Base-by-base conservation (phyloP, 495 filamentous ascomycete genomes). In the Staphylotrichum longicolle region DNA sequence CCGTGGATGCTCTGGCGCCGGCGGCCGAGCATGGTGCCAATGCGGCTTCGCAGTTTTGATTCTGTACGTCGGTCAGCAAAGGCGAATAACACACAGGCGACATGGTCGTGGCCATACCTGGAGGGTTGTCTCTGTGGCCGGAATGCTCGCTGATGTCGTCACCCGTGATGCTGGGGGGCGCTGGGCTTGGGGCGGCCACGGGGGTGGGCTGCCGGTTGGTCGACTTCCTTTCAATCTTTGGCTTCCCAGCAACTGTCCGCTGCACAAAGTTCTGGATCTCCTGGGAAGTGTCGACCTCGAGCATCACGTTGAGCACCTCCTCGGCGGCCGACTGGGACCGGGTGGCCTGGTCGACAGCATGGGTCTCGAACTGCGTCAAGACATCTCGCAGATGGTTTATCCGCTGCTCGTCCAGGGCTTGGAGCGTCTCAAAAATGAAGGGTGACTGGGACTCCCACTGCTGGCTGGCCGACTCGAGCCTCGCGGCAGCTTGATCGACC, bases 371-470 rank as follows among this genome's bases (percentile, higher is more conserved):
- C 66, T 96, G 94, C 2, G 94, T 98, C 45, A 99, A 82, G 55
- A 90, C 87, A 74, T 98, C 93, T 48, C 94, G 89, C 54, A 99
- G 80, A 72, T 96, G 89, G 72, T 97, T 96, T 62, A 95, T 80
- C 58, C 95, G 82, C 59, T 82, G 86, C 75, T 99, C 95, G 62
- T 99, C 95, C 15, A 92, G 77, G 7, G 91, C 86, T 73, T 99
- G 95, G 15, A 99, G 85, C 61, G 88, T 91, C 74, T 98, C 95
- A 70, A 95, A 98, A 58, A 97, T 88, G 74, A 90, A 98, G 7
- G 95, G 95, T 40, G 95, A 91, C 71, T 96, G 90, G 8, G 94
- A 95, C 40, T 96, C 88, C 95, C 95, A 99, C 72, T 96, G 89
- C 62, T 87, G 83, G 52, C 77, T 84, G 4, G 92, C 88, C 65